A percentile compares a stretch with the other conserved stretches of the same genome.
These are phyloP conservation scores for Starmera amethionina DNA, from an alignment of 805 yeast genomes.

Conservation along the genomic window DNA sequence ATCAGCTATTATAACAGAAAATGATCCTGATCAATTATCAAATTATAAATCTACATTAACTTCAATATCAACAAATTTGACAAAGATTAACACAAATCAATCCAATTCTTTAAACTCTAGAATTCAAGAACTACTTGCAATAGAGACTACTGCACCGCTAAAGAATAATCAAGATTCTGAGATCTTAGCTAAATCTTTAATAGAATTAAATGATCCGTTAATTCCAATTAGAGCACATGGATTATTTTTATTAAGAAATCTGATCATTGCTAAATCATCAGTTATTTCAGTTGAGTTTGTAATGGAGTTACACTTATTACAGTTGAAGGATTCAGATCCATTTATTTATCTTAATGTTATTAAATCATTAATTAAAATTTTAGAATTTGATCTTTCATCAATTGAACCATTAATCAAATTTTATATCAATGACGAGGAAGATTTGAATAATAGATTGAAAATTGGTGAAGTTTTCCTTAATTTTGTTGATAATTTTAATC, in stretches of 20 bases:
- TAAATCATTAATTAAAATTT: constrained; percentile 58
- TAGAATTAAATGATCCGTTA: constrained; percentile 62
- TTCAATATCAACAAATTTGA: constrained; percentile 19
- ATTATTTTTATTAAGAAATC: constrained; percentile 46
- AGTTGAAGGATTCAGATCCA: constrained; percentile 73
- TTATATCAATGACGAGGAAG: constrained; percentile 25
- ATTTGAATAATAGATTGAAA: constrained; percentile 59
- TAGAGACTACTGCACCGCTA: neutral
- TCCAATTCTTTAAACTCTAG: constrained; percentile 7
- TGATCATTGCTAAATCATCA: constrained; percentile 40
- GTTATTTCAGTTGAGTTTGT: constrained; percentile 45
- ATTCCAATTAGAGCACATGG: constrained; percentile 89
- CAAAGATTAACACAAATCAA: constrained; percentile 4
- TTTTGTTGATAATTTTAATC: constrained; percentile 40
- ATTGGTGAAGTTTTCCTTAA: constrained; percentile 75
- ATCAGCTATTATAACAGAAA: constrained; percentile 26
- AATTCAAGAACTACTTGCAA: constrained; percentile 12
- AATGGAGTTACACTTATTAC: constrained; percentile 49
- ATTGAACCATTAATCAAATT: constrained; percentile 27
- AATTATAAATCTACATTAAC: constrained; percentile 16
- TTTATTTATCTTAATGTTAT: constrained; percentile 79
- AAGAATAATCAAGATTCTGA: constrained; percentile 22
- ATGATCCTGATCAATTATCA: constrained; percentile 10
- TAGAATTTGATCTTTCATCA: constrained; percentile 34
- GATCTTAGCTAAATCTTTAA: constrained; percentile 47